Percentiles rank a stretch among this genome's conserved stretches.
Conservation (phyloP, 2,329 filamentous ascomycete species). For the Colletotrichum camelliae region DNA sequence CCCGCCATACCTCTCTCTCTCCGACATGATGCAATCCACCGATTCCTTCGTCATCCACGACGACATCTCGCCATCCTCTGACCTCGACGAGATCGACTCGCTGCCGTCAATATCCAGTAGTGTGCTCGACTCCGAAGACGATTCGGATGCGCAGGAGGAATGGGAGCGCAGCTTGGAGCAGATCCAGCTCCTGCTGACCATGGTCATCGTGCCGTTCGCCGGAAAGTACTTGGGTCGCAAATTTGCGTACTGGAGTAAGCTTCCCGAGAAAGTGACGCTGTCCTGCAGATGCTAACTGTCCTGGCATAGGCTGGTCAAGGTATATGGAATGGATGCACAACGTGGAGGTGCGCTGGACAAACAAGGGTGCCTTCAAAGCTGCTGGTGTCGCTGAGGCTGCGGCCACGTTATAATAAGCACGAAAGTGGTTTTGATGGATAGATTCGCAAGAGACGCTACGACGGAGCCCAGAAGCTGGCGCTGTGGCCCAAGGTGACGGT, state of each 20-base stretch:
- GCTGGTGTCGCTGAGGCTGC: constrained; percentile 68
- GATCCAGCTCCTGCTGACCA: constrained; percentile 88
- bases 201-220: constrained; percentile 92
- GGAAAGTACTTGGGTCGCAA: constrained; percentile 95
- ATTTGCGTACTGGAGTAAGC: constrained; percentile 94
- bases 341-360: constrained; percentile 73
- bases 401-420: constrained; percentile 49
- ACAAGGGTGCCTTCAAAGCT: constrained; percentile 67
- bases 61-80: constrained; percentile 45
- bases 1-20: constrained; percentile 27
- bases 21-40: constrained; percentile 38
- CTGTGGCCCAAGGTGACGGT: not conserved
- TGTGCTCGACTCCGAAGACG: constrained; percentile 56
- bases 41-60: constrained; percentile 60
- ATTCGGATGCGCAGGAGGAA: constrained; percentile 89
- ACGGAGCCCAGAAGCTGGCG: not conserved
- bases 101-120: constrained; percentile 64
- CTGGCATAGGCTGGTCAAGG: constrained; percentile 78
- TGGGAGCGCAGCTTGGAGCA: constrained; percentile 96
- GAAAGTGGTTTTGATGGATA: not conserved
- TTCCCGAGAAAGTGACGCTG: not conserved
- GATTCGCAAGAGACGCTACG: not conserved
- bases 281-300: not conserved
- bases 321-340: constrained; percentile 95
- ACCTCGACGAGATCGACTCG: constrained; percentile 66